Base-by-base conservation (phyloP, 73 alveolate species). In the Blepharisma japonicum region DNA sequence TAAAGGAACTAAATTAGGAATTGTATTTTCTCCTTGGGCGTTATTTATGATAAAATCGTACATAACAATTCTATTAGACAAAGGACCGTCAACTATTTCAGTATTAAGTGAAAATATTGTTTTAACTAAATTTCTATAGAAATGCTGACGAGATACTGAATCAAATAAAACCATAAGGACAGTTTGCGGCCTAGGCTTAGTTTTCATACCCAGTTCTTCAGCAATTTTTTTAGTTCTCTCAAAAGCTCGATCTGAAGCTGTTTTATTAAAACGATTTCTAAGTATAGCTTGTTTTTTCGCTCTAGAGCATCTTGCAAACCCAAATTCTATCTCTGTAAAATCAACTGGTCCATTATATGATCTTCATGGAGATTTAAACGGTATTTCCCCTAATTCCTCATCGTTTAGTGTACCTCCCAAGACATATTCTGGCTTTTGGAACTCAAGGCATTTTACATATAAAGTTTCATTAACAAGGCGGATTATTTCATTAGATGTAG, bases 1-100 rank as follows among this genome's bases (percentile, higher is more conserved):
- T 25, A 61, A 20, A 8, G 74, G 74, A 5, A 61, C 23, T 9
- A 61, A 25, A 61, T 61, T 61, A 14, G 74, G 49, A 8, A 14
- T n/a, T 14, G 74, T 61, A 48, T 61, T 39, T 61, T 14, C 38
- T 18, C 74, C 74, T 14, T 61, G 74, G 14, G 5, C 74, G 5
- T 14, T 25, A 14, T n/a, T 18, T 25, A 61, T 8, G 3, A 9
- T n/a, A 14, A 18, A 25, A 25, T 61, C 74, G 14, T 14, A 61
- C 11, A 61, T 9, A 14, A 18, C 49, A 20, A 25, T 9, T 14
- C 23, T 61, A 9, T 61, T 9, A 8, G 74, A 61, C 23, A 32
- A 32, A 32, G 42, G 42, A 3, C 42, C 3, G 42, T 53, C 27
- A 14, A 53, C 4, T 53, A 53, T 14, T 14, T 53, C 67, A 14